These are phyloP conservation scores for Penicillium sp. DNA, from an alignment of 2,329 filamentous ascomycete species.

Conservation along the genomic window DNA sequence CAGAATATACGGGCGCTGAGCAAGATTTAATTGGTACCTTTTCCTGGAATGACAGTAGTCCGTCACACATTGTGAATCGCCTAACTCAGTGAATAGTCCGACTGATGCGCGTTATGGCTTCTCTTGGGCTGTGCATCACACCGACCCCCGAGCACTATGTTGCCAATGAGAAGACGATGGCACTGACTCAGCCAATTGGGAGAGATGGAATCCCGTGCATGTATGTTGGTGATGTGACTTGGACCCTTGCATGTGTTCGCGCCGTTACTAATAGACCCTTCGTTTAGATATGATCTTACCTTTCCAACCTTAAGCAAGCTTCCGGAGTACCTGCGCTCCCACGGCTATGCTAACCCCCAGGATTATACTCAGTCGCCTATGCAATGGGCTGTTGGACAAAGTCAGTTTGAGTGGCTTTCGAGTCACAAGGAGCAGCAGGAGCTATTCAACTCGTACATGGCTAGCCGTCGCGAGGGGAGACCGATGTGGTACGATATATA, in stretches of 20 bases:
- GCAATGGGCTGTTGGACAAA: constrained; percentile 33
- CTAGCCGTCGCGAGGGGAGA: constrained; percentile 30
- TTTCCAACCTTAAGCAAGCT: constrained; percentile 32
- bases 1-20: constrained; percentile 29
- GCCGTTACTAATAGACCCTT: neutral
- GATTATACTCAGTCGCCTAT: constrained; percentile 31
- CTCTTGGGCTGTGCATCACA: constrained; percentile 27
- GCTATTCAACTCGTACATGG: constrained; percentile 36
- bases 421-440: constrained; percentile 24
- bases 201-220: constrained; percentile 31
- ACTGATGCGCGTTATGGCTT: constrained; percentile 31
- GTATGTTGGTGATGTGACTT: constrained; percentile 14
- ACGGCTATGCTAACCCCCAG: constrained; percentile 27
- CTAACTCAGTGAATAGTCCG: constrained; percentile 21
- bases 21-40: constrained; percentile 29
- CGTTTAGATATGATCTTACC: constrained; percentile 25
- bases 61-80: neutral
- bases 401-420: constrained; percentile 35
- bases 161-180: constrained; percentile 27
- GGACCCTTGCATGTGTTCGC: neutral
- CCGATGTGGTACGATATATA: constrained; percentile 34
- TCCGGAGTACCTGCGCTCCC: constrained; percentile 29
- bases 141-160: constrained; percentile 21
- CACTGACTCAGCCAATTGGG: constrained; percentile 28
- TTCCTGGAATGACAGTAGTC: neutral